Evolutionary conservation across 2,329 filamentous ascomycete species (phyloP), one percentile per base, ranked within the genome.

Genomic region (Arthrinium phaeospermum): DNA sequence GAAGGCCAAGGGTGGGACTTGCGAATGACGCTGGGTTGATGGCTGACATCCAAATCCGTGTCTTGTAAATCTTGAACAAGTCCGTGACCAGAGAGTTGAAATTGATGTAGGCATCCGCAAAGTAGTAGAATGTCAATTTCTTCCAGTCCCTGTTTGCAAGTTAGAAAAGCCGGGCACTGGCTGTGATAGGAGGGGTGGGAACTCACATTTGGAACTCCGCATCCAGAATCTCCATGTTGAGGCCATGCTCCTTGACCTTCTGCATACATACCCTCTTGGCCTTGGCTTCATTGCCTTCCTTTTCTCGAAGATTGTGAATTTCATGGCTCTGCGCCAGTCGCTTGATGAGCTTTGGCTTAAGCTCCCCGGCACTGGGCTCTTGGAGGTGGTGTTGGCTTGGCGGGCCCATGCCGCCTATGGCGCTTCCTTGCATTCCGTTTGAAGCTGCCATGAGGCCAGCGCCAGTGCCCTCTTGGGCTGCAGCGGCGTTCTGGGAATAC

Each of bases 61-160:
- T 98, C 86, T 99, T 99, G 88, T 98, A 99, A 74, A 98, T 96
- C 84, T 98, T 98, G 89, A 98, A 99, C 16, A 99, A 88, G 80
- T 99, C 96, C 0, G 95, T 98, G 70, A 99, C 96, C 22, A 99
- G 90, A 2, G 94, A 94, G 81, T 99, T 99, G 88, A 99, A 99
- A 85, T 98, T 98, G 86, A 99, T 98, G 81, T 99, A 99, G 0
- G 94, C 91, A 80, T 98, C 95, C 71, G 96, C 96, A 81, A 98
- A 99, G 84, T 98, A 99, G 85, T 98, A 99, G 83, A 98, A 98
- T 0, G 97, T 99, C 71, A 99, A 86, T 82, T 99, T 99, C 85
- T 98, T 98, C 91, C 95, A 98, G 81, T 99, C 96, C 92, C 96
- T 98, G 77, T 44, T 44, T 8, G n/a, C 47, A 51, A 16, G 30